Conservation (phyloP, 2,329 filamentous ascomycete species). For the Aspergillus awamori region DNA sequence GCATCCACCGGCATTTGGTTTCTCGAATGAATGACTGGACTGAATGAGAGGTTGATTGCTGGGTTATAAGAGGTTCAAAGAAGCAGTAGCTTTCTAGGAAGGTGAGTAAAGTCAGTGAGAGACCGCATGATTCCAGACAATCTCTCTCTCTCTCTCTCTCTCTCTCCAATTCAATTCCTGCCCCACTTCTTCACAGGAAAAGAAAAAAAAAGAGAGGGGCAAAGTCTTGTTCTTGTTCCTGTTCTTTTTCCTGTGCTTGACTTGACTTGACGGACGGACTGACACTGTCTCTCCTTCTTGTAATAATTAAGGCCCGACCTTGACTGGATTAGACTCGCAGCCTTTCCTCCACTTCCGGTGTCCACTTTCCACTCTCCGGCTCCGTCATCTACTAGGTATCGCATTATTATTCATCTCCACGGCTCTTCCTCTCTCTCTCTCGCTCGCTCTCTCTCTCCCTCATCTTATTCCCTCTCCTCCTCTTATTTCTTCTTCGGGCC, state of each 20-base stretch:
- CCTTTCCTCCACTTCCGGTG: slow-evolving; percentile 9
- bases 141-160: too few relatives aligned
- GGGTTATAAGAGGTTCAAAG: too few relatives aligned
- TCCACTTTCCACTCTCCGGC: slow-evolving; percentile 11
- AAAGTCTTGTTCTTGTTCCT: neutral
- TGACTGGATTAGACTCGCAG: slow-evolving; percentile 6
- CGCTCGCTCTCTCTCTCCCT: slow-evolving; percentile 5
- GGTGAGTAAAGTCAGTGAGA: neutral
- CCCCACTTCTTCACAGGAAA: too few relatives aligned
- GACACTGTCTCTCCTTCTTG: slow-evolving; percentile 1
- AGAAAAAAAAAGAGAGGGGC: neutral
- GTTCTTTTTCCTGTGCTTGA: too few relatives aligned
- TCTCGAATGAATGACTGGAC: slow-evolving; percentile 9
- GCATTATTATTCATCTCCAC: slow-evolving; percentile 18
- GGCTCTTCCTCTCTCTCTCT: slow-evolving; percentile 11
- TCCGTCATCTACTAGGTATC: slow-evolving; percentile 6
- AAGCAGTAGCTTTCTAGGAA: neutral
- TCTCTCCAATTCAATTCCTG: too few relatives aligned
- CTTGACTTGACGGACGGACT: too few relatives aligned
- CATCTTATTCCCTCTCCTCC: slow-evolving; percentile 14
- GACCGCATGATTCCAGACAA: neutral
- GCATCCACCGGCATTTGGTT: neutral
- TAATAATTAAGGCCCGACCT: slow-evolving; percentile 10
- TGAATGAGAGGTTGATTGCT: neutral
- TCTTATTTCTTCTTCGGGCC: neutral